Evolutionary conservation across 257 asterid species (phyloP).

Genomic region (Solanum sitiens): DNA sequence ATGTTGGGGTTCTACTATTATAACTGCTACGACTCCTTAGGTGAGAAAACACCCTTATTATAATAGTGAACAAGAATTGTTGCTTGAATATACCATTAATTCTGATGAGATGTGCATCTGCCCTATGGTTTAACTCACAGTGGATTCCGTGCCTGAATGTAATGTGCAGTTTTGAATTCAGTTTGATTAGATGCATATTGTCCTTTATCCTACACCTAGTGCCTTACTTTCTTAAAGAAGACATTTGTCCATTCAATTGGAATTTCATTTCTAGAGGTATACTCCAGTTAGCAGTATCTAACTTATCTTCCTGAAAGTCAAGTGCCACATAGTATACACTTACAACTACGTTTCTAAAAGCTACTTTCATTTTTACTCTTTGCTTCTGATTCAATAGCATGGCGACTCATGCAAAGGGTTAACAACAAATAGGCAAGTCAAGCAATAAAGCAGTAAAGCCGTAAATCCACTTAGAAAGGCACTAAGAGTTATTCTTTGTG

Average conservation of each 20-base stretch:
- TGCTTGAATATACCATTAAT: not conserved
- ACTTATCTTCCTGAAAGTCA: not conserved
- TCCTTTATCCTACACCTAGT: not conserved
- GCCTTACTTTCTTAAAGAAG: not conserved
- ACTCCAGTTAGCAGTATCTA: not conserved
- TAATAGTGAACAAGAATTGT: not conserved
- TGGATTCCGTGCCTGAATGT: not conserved
- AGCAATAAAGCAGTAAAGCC: no score
- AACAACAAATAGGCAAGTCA: no score
- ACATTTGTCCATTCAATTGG: not conserved
- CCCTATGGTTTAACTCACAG: not conserved
- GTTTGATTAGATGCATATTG: not conserved
- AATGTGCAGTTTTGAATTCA: not conserved
- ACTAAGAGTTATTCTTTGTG: not conserved
- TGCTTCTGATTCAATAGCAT: no score
- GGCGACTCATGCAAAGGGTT: no score
- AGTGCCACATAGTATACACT: not conserved
- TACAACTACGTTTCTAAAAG: not conserved
- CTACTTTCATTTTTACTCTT: not conserved
- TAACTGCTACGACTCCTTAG: not conserved
- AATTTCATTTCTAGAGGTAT: not conserved
- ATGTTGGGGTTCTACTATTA: not conserved
- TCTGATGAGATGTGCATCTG: not conserved
- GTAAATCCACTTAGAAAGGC: no score
- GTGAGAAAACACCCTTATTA: not conserved